Evolutionary conservation across 2,329 filamentous ascomycete genomes (phyloP).

Genomic region (Incumbomyces delicatus): DNA sequence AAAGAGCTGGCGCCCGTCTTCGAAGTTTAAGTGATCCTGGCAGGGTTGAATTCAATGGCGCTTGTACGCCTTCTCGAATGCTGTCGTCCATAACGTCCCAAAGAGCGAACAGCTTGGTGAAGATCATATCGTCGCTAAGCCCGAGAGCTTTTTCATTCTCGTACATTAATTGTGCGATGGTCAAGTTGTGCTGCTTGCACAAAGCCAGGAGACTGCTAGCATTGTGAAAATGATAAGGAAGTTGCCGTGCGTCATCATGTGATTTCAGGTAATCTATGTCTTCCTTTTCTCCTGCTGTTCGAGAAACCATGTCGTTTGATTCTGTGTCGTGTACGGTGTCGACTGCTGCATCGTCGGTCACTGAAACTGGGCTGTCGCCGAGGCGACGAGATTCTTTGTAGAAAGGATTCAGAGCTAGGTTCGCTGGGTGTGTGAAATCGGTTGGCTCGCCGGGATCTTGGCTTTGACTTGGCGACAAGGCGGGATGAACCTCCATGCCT

Average conservation of each 20-base stretch:
- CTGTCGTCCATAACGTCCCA: slow-evolving; percentile 18
- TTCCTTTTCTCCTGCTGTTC: not conserved
- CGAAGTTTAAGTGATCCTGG: slow-evolving; percentile 15
- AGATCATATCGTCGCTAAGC: slow-evolving; percentile 12
- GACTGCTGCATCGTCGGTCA: not conserved
- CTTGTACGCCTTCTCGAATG: slow-evolving; percentile 17
- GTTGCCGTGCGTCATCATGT: not conserved
- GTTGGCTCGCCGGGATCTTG: not conserved
- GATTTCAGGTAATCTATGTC: slow-evolving; percentile 1
- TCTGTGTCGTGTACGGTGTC: not conserved
- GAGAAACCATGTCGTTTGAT: not conserved
- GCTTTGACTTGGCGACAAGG: not conserved
- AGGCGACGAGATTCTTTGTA: not conserved
- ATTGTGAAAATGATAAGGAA: slow-evolving; percentile 14
- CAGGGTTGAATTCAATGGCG: slow-evolving; percentile 10
- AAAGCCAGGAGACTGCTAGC: slow-evolving; percentile 12
- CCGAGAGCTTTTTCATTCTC: slow-evolving; percentile 17
- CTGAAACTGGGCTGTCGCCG: not conserved
- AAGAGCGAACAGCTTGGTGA: slow-evolving; percentile 13
- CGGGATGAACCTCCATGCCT: slow-evolving; percentile 3
- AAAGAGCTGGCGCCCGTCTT: slow-evolving; percentile 14
- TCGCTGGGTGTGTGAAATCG: not conserved
- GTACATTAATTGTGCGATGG: slow-evolving; percentile 16
- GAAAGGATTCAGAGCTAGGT: slow-evolving; percentile 4
- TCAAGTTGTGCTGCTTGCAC: slow-evolving; percentile 16